Evolutionary conservation across 2,329 filamentous ascomycete genomes (phyloP).

Genomic region (Leptographium galeiforme): DNA sequence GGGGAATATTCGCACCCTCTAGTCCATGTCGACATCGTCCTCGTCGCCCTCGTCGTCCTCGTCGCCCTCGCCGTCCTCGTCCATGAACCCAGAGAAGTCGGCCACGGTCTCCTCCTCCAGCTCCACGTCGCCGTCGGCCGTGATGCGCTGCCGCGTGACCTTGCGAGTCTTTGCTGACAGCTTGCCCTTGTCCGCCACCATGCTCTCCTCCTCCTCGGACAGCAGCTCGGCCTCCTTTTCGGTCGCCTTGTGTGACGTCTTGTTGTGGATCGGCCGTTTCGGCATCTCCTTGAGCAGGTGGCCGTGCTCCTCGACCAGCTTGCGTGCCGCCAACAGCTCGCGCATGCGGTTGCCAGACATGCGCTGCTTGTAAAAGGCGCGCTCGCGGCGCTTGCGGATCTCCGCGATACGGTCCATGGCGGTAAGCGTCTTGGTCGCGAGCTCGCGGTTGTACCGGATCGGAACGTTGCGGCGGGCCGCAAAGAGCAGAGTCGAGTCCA

Average conservation of each 20-base stretch:
- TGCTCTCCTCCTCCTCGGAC: conserved; percentile 15
- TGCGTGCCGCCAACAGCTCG: conserved; percentile 66
- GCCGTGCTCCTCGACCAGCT: conserved; percentile 82
- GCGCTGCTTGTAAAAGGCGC: conserved; percentile 85
- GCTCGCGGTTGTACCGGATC: conserved; percentile 87
- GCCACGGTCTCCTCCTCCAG: conserved; percentile 18
- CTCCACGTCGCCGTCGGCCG: conserved; percentile 24
- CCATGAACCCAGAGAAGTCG: conserved; percentile 10
- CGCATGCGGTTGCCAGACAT: conserved; percentile 83
- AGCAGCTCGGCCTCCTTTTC: conserved; percentile 11
- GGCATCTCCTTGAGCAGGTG: conserved; percentile 61
- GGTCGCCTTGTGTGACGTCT: conserved; percentile 25
- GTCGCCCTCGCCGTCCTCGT: conserved; percentile 12
- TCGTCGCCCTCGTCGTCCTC: conserved; percentile 22
- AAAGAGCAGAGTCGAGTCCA: conserved; percentile 89
- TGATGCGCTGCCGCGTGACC: conserved; percentile 22
- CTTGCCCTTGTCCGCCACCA: conserved; percentile 12
- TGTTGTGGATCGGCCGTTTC: conserved; percentile 12
- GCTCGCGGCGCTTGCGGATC: conserved; percentile 71
- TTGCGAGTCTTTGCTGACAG: conserved; percentile 18
- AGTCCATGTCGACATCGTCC: conserved; percentile 25
- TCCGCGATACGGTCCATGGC: conserved; percentile 87
- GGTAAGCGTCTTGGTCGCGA: conserved; percentile 73
- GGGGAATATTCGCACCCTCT: conserved; percentile 8
- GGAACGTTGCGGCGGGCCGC: conserved; percentile 87